phyloP scores from a whole-genome alignment of 1,284 basidiomycete species.

The Microstroma glucosiphilum region DNA sequence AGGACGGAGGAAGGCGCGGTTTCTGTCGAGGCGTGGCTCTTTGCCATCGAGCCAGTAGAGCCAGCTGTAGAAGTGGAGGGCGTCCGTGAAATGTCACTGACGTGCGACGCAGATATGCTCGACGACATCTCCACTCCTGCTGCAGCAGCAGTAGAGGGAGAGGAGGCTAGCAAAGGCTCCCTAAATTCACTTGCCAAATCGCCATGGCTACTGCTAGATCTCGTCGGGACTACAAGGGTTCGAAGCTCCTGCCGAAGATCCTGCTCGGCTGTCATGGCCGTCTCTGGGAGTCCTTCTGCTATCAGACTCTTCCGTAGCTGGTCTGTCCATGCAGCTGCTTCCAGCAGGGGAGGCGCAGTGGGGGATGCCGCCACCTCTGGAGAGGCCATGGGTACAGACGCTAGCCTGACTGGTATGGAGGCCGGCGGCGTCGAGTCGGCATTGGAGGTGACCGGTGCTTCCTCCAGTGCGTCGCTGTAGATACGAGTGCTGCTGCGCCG shows the following conservation, averaged over 20 bases:
- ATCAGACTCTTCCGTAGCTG: slow-evolving; percentile 2
- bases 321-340: background rate
- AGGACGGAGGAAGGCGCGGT: background rate
- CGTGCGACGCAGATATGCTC: too few species aligned
- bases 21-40: background rate
- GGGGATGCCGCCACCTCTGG: background rate
- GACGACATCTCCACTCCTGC: too few species aligned
- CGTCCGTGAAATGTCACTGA: slow-evolving; percentile 1
- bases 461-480: background rate
- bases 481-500: background rate
- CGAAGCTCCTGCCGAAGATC: background rate
- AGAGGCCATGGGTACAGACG: background rate
- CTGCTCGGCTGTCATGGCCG: background rate
- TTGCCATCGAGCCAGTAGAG: background rate
- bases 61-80: slow-evolving; percentile 5
- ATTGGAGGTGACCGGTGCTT: background rate
- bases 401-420: background rate
- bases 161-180: too few species aligned
- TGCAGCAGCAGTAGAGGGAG: too few species aligned
- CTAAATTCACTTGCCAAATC: too few species aligned
- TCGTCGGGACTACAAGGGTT: too few species aligned
- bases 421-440: background rate
- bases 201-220: too few species aligned
- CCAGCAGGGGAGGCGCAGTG: slow-evolving; percentile 1
- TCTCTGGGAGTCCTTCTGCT: background rate